Conservation (phyloP, 192 early-diverging fungal genomes). For the Coemansia furcata region DNA sequence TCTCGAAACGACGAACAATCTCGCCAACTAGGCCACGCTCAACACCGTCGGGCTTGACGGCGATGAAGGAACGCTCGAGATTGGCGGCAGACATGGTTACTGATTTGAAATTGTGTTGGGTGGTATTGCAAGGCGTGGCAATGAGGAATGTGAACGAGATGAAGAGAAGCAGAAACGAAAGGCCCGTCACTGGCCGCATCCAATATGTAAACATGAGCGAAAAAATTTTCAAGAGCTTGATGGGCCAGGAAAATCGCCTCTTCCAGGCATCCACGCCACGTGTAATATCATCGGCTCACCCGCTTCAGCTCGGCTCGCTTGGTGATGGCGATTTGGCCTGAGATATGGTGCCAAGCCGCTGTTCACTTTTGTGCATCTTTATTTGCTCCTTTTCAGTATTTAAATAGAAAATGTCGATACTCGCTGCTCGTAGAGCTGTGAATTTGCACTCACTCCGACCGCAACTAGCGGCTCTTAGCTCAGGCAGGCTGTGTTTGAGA, state of each 20-base stretch:
- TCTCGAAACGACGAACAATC: constrained; percentile 92
- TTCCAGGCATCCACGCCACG: neutral
- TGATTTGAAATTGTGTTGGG: constrained; percentile 8
- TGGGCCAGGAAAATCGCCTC: neutral
- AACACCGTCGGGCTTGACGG: constrained; percentile 59
- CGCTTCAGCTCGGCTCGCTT: neutral
- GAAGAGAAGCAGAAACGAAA: constrained; percentile 21
- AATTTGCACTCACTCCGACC: neutral
- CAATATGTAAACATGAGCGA: neutral
- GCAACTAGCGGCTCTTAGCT: neutral
- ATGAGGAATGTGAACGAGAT: neutral
- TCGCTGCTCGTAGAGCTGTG: neutral
- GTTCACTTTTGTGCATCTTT: neutral
- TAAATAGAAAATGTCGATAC: neutral
- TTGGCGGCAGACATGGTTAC: constrained; percentile 44
- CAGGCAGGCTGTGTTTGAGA: neutral
- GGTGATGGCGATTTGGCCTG: neutral
- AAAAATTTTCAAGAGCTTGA: neutral
- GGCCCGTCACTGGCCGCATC: constrained; percentile 19
- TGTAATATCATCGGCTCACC: neutral
- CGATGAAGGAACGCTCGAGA: constrained; percentile 53
- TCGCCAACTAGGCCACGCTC: constrained; percentile 87
- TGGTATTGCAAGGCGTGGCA: neutral
- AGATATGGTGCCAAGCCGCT: neutral
- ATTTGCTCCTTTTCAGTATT: neutral